Percentiles rank a stretch among this genome's conserved stretches.
phyloP scores from a whole-genome alignment of 2,329 filamentous ascomycete species.

The Sclerotinia minor region DNA sequence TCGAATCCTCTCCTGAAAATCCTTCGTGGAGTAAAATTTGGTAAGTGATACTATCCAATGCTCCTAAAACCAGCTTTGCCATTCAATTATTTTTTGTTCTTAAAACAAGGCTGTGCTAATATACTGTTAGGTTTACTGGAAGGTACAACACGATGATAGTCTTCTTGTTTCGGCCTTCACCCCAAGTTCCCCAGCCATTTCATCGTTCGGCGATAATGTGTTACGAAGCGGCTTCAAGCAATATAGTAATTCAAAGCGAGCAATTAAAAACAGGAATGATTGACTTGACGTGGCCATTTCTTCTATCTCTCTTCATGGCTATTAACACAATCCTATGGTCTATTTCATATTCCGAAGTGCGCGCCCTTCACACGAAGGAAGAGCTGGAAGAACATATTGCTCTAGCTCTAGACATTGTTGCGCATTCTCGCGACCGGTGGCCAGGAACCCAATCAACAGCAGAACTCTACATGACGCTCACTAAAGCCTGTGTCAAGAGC shows the following conservation, averaged over 20 bases:
- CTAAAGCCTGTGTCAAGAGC: slow-evolving; percentile 81
- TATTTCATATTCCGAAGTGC: slow-evolving; percentile 81
- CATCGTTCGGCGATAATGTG: slow-evolving; percentile 75
- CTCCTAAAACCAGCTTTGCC: slow-evolving; percentile 25
- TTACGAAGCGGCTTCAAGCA: slow-evolving; percentile 78
- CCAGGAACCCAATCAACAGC: slow-evolving; percentile 84
- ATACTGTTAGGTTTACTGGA: slow-evolving; percentile 56
- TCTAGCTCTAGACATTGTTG: slow-evolving; percentile 74
- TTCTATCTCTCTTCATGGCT: slow-evolving; percentile 85
- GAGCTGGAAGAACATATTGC: slow-evolving; percentile 76
- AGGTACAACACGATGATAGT: slow-evolving; percentile 87
- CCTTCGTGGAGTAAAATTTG: slow-evolving; percentile 73
- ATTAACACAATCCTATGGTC: slow-evolving; percentile 92
- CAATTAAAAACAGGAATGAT: slow-evolving; percentile 75
- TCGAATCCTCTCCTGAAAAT: slow-evolving; percentile 71
- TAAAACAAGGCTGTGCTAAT: slow-evolving; percentile 29
- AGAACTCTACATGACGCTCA: slow-evolving; percentile 82
- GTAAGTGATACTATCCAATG: slow-evolving; percentile 49
- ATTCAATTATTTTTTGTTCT: background rate
- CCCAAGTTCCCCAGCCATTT: slow-evolving; percentile 85
- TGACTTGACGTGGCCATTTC: slow-evolving; percentile 92
- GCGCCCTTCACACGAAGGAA: slow-evolving; percentile 68
- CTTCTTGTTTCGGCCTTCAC: slow-evolving; percentile 84
- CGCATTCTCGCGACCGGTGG: slow-evolving; percentile 82
- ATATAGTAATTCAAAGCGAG: slow-evolving; percentile 76